These are phyloP conservation scores for Anisodus acutangulus DNA, from an alignment of 257 asterid species.

Conservation along the genomic window DNA sequence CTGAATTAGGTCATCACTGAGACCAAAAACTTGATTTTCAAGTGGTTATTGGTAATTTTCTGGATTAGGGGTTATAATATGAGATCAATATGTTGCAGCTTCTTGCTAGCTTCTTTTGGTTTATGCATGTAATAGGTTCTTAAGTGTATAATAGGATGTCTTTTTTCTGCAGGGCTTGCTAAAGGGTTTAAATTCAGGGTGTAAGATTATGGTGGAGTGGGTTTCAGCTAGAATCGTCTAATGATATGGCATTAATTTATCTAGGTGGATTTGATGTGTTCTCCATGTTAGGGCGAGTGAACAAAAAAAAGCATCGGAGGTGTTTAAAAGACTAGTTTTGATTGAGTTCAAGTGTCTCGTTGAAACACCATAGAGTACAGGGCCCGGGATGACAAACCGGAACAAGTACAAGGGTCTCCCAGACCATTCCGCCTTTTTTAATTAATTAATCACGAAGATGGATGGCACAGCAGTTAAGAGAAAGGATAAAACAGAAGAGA, in stretches of 20 bases:
- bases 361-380: no score
- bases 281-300: no score
- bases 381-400: no score
- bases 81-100: slow-evolving; percentile 11
- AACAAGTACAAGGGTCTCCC: no score
- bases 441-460: slow-evolving; percentile 21
- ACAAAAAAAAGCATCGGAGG: no score
- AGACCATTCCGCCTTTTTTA: no score
- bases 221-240: neutral
- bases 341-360: no score
- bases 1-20: neutral
- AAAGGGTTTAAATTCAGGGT: neutral
- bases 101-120: slow-evolving; percentile 7
- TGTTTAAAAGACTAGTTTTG: no score
- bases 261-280: no score
- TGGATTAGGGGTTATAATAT: neutral
- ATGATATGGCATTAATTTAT: no score
- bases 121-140: slow-evolving; percentile 16
- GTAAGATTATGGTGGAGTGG: slow-evolving; percentile 27
- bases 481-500: slow-evolving; percentile 14
- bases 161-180: neutral
- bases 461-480: neutral
- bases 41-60: neutral
- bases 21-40: neutral
- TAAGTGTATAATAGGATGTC: neutral